A percentile compares a stretch with the other conserved stretches of the same genome.
phyloP scores from a whole-genome alignment of 2,329 filamentous ascomycete species.

The Elsinoe batatas region DNA sequence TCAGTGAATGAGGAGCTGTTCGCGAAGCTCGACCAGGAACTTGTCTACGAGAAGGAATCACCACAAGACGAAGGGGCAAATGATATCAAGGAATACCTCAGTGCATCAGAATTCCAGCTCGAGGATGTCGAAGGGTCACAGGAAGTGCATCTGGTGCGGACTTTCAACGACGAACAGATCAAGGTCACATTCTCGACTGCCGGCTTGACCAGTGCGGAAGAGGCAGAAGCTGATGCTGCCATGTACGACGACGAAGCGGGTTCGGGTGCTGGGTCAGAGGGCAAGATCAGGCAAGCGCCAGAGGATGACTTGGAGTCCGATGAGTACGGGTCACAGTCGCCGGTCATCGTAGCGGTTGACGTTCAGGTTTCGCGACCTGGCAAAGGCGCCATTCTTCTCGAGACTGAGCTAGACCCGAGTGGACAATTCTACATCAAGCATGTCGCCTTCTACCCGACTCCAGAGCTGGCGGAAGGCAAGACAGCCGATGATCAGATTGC shows the following conservation, averaged over 20 bases:
- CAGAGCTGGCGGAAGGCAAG: slow-evolving; percentile 65
- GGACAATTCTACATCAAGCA: slow-evolving; percentile 82
- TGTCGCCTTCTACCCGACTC: slow-evolving; percentile 75
- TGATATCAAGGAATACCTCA: slow-evolving; percentile 71
- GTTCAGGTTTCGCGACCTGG: slow-evolving; percentile 79
- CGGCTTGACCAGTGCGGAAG: slow-evolving; percentile 52
- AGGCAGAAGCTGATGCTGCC: slow-evolving; percentile 21
- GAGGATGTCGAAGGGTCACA: slow-evolving; percentile 75
- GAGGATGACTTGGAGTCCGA: slow-evolving; percentile 50
- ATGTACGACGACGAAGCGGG: slow-evolving; percentile 34
- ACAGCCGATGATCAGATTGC: slow-evolving; percentile 60
- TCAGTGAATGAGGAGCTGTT: slow-evolving; percentile 67
- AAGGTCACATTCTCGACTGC: slow-evolving; percentile 76
- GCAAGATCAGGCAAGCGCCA: slow-evolving; percentile 45
- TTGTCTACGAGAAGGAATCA: slow-evolving; percentile 73
- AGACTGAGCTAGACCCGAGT: slow-evolving; percentile 68
- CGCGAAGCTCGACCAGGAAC: slow-evolving; percentile 75
- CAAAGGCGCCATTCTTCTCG: slow-evolving; percentile 77
- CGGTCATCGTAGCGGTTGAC: slow-evolving; percentile 61
- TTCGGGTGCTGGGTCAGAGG: slow-evolving; percentile 47
- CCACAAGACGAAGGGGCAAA: slow-evolving; percentile 54
- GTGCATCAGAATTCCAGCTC: slow-evolving; percentile 67
- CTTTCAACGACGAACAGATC: slow-evolving; percentile 79
- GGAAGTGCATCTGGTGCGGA: slow-evolving; percentile 74
- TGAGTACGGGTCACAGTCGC: slow-evolving; percentile 41